These are phyloP conservation scores for Filosporella fistucella DNA, from an alignment of 495 filamentous ascomycete species.

Conservation along the genomic window DNA sequence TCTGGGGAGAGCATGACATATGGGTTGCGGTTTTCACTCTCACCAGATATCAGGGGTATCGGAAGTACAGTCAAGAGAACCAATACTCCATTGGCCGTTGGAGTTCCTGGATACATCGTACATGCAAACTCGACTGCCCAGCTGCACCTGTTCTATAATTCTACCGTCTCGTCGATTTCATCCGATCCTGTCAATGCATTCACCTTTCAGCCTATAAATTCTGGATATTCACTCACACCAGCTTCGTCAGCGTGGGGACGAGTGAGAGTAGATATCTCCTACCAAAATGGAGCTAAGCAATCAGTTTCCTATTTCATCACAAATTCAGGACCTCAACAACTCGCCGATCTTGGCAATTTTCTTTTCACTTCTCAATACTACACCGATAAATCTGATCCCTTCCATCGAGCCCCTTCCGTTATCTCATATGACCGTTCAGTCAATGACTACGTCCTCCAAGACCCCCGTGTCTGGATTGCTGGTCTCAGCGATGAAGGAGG, in stretches of 20 bases:
- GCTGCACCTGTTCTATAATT: constrained; percentile 32
- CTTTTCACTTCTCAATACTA: constrained; percentile 38
- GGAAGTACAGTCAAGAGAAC: constrained; percentile 33
- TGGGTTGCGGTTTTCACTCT: constrained; percentile 41
- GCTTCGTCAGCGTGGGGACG: constrained; percentile 36
- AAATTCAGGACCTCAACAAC: constrained; percentile 16
- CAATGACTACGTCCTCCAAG: constrained; percentile 36
- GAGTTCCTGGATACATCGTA: constrained; percentile 45
- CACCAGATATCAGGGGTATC: constrained; percentile 32
- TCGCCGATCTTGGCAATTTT: constrained; percentile 29
- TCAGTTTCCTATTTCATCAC: constrained; percentile 47
- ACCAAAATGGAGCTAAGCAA: constrained; percentile 35
- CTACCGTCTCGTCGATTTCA: constrained; percentile 15
- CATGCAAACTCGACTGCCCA: constrained; percentile 34
- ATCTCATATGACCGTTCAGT: constrained; percentile 44
- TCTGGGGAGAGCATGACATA: constrained; percentile 35
- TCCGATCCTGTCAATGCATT: not conserved
- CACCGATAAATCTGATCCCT: constrained; percentile 39
- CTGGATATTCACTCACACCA: constrained; percentile 16
- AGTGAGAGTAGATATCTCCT: constrained; percentile 33
- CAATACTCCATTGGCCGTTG: constrained; percentile 37
- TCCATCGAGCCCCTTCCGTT: constrained; percentile 40
- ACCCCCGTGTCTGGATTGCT: constrained; percentile 47
- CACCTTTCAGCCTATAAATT: not conserved
- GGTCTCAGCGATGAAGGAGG: constrained; percentile 50